These are phyloP conservation scores for Fusarium multiceps DNA, from an alignment of 2,329 filamentous ascomycete species.

Conservation along the genomic window DNA sequence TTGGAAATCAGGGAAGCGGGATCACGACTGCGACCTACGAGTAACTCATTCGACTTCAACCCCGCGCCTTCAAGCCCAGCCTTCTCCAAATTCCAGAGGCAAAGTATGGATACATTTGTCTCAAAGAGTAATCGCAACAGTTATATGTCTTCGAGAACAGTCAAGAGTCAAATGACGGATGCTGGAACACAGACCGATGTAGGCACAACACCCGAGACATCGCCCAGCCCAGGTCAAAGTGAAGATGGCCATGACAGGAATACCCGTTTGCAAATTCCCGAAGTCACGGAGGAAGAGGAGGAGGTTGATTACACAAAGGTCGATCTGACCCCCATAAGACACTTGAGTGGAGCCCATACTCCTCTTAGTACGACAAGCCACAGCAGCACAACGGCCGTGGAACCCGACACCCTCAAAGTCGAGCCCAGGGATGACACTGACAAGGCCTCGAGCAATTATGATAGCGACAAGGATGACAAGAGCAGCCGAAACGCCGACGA, in stretches of 20 bases:
- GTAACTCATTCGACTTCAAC: constrained; percentile 85
- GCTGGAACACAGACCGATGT: constrained; percentile 72
- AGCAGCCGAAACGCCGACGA: constrained; percentile 45
- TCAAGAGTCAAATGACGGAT: constrained; percentile 77
- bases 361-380: constrained; percentile 39
- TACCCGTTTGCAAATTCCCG: constrained; percentile 55
- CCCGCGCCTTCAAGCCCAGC: constrained; percentile 80
- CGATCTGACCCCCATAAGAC: constrained; percentile 62
- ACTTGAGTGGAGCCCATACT: constrained; percentile 52
- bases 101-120: constrained; percentile 74
- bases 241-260: constrained; percentile 61
- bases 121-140: constrained; percentile 76
- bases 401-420: constrained; percentile 39
- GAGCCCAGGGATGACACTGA: constrained; percentile 42
- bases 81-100: constrained; percentile 67
- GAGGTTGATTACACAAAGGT: constrained; percentile 71
- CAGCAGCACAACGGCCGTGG: constrained; percentile 33
- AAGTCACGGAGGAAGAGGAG: constrained; percentile 58
- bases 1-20: constrained; percentile 93
- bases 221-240: constrained; percentile 65
- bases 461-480: constrained; percentile 43
- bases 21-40: constrained; percentile 72
- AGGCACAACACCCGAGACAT: constrained; percentile 64
- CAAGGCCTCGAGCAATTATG: constrained; percentile 43
- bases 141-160: constrained; percentile 77